phyloP scores from a whole-genome alignment of 345 rosid species.

The Brassica juncea region DNA sequence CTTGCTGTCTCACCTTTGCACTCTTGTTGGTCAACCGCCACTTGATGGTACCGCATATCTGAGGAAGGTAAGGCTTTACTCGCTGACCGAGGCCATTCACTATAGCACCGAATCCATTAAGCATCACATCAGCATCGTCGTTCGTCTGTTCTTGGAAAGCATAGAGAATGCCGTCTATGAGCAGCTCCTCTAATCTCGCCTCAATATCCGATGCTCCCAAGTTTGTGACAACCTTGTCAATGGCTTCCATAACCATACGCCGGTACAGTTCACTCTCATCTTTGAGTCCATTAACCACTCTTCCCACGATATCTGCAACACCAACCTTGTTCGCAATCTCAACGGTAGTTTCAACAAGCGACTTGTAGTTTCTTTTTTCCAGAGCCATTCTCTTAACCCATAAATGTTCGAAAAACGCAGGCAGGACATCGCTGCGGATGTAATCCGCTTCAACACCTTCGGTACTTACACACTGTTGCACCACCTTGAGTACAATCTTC shows the following conservation, averaged over 20 bases:
- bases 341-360: slow-evolving; percentile 94
- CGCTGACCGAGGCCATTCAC: slow-evolving; percentile 96
- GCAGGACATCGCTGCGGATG: slow-evolving; percentile 87
- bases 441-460: slow-evolving; percentile 97
- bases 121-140: slow-evolving; percentile 98
- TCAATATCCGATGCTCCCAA: slow-evolving; percentile 95
- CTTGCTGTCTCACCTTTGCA: slow-evolving; percentile 99
- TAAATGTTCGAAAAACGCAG: slow-evolving; percentile 83
- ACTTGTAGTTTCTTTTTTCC: slow-evolving; percentile 90
- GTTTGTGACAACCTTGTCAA: slow-evolving; percentile 93
- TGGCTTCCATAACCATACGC: slow-evolving; percentile 99
- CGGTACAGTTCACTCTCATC: slow-evolving; percentile 92
- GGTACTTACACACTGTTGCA: slow-evolving; percentile 96
- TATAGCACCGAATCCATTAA: slow-evolving; percentile 97
- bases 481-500: slow-evolving; percentile 96
- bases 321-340: slow-evolving; percentile 97
- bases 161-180: slow-evolving; percentile 95
- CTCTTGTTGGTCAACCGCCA: slow-evolving; percentile 99
- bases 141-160: slow-evolving; percentile 99
- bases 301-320: slow-evolving; percentile 87
- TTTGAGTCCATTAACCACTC: slow-evolving; percentile 90
- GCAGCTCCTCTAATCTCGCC: slow-evolving; percentile 86
- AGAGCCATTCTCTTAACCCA: slow-evolving; percentile 98
- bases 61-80: slow-evolving; percentile 98
- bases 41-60: slow-evolving; percentile 99